These are phyloP conservation scores for Globisporangium yorkense DNA, from an alignment of 352 stramenopile species.

Conservation along the genomic window DNA sequence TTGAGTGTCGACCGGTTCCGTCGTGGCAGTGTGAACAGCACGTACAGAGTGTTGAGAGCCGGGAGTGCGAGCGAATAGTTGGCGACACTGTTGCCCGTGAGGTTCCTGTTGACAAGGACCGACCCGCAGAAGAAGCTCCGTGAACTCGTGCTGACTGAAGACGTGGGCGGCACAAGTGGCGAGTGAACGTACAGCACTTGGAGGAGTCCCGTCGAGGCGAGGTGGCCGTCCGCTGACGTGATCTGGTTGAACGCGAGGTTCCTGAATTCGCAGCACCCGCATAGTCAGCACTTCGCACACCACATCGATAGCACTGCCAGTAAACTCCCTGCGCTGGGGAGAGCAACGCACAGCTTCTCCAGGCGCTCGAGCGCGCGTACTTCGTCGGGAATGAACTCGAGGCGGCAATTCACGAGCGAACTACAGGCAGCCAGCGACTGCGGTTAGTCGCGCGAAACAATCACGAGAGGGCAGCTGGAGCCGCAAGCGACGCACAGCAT, in stretches of 20 bases:
- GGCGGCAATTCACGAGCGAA: constrained; percentile 41
- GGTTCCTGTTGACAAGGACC: constrained; percentile 26
- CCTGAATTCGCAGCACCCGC: constrained; percentile 13
- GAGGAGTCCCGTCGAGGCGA: constrained; percentile 24
- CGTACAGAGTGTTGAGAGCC: constrained; percentile 36
- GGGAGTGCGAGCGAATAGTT: constrained; percentile 33
- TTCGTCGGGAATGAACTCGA: constrained; percentile 34
- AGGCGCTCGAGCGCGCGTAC: constrained; percentile 32
- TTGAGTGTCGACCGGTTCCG: neutral
- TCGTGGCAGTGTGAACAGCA: neutral
- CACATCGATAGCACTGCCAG: neutral
- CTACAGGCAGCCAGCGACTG: constrained; percentile 9
- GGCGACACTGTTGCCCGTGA: constrained; percentile 37
- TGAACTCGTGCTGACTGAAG: neutral
- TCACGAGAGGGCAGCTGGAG: neutral
- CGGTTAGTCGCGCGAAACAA: neutral
- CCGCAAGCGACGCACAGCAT: constrained; percentile 30
- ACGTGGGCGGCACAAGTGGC: neutral
- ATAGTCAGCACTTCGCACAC: neutral
- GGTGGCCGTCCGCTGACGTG: constrained; percentile 19
- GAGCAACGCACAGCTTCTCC: constrained; percentile 30
- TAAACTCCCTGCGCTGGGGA: neutral
- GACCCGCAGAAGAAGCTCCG: neutral
- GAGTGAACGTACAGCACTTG: constrained; percentile 32
- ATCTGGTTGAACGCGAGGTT: constrained; percentile 47